These are phyloP conservation scores for Euphorbia corollata DNA, from an alignment of 441 rosid species.

Conservation along the genomic window DNA sequence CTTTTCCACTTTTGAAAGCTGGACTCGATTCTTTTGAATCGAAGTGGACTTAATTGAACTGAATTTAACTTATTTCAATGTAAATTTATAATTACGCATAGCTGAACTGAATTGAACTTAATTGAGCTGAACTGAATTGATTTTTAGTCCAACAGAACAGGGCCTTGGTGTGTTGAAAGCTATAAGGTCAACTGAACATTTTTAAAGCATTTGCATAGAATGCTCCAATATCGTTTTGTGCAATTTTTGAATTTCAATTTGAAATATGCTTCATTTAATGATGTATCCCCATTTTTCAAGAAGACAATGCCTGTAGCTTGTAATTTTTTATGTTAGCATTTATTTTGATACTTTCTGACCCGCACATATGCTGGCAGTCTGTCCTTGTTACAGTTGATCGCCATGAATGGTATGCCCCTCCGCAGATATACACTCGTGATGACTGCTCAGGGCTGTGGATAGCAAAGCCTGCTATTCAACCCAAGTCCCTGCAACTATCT, in stretches of 20 bases:
- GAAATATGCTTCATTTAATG: background rate
- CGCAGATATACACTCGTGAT: constrained; percentile 86
- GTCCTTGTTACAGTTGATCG: constrained; percentile 88
- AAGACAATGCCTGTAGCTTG: background rate
- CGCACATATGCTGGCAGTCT: constrained; percentile 56
- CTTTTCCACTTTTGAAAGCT: no score
- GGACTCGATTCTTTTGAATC: no score
- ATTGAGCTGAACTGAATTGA: no score
- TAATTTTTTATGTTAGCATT: background rate
- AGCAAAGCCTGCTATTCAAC: constrained; percentile 53
- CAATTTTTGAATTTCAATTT: background rate
- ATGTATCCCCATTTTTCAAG: background rate
- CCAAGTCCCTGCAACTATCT: constrained; percentile 29
- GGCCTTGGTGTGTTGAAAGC: no score
- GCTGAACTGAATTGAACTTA: no score
- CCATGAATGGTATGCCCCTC: constrained; percentile 98
- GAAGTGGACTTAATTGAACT: no score
- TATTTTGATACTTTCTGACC: background rate
- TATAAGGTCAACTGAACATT: no score
- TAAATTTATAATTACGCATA: no score
- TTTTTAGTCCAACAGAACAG: no score
- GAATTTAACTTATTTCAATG: no score
- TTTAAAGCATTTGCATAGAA: no score
- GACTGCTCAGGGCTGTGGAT: constrained; percentile 89
- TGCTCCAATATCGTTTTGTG: no score